Conservation (phyloP, 495 filamentous ascomycete species). For the Letharia columbiana region DNA sequence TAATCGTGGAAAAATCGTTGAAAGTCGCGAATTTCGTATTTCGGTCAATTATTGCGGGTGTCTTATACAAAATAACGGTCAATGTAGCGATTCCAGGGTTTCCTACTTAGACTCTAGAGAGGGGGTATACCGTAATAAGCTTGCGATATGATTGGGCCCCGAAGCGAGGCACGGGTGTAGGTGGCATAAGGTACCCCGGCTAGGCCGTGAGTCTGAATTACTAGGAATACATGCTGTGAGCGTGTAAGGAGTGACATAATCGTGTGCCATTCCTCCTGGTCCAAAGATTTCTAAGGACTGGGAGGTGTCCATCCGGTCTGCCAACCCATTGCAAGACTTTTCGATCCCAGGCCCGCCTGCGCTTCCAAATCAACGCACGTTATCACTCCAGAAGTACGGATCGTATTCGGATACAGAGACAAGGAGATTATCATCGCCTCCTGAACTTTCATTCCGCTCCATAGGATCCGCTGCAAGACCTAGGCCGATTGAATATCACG, state of each 20-base stretch:
- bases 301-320: not conserved
- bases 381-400: not conserved
- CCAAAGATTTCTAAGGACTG: not conserved
- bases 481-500: not conserved
- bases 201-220: too few species aligned
- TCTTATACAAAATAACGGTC: too few species aligned
- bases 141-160: too few species aligned
- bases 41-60: too few species aligned
- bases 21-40: too few species aligned
- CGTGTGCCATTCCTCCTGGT: not conserved
- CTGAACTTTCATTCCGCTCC: not conserved
- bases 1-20: too few species aligned
- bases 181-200: too few species aligned
- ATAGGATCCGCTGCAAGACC: not conserved
- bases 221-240: not conserved
- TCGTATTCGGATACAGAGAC: not conserved
- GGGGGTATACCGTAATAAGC: too few species aligned
- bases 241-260: not conserved
- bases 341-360: not conserved
- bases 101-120: too few species aligned
- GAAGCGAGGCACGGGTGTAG: too few species aligned
- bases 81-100: too few species aligned
- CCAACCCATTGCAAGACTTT: not conserved
- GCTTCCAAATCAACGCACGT: not conserved
- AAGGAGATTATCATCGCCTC: not conserved